Evolutionary conservation across 257 asterid species (phyloP).

Genomic region (Lantana camara): DNA sequence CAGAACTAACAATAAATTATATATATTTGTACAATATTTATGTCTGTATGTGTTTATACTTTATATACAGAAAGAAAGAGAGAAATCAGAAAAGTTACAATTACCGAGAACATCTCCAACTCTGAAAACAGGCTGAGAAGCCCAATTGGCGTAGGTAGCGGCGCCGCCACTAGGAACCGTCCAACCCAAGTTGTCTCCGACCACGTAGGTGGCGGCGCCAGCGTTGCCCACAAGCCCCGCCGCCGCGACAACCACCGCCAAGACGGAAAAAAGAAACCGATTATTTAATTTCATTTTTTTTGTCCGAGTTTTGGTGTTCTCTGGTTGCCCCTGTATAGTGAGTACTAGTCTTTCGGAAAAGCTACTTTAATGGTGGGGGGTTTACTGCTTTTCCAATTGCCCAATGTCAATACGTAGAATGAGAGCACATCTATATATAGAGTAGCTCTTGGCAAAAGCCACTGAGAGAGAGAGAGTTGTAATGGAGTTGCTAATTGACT

Average conservation of each 20-base stretch:
- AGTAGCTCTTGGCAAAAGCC: conserved; percentile 15
- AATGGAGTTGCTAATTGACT: conserved; percentile 33
- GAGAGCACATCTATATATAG: conserved; percentile 16
- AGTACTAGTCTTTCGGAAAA: background rate
- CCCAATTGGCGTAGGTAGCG: conserved; percentile 43
- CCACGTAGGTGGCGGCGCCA: conserved; percentile 48
- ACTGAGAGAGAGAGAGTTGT: background rate
- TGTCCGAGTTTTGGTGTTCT: conserved; percentile 22
- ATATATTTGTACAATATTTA: too few species aligned
- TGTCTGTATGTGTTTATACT: too few species aligned
- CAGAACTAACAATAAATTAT: too few species aligned
- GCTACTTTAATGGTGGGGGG: background rate
- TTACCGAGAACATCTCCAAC: conserved; percentile 58
- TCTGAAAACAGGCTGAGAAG: conserved; percentile 42
- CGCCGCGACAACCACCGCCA: conserved; percentile 27
- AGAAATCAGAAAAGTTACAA: too few species aligned
- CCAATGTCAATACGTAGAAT: background rate
- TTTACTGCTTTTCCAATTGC: conserved; percentile 8
- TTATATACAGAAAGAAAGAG: too few species aligned
- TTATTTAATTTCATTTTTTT: conserved; percentile 29
- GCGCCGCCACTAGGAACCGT: conserved; percentile 38
- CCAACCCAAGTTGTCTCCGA: conserved; percentile 64
- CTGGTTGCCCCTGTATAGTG: conserved; percentile 42
- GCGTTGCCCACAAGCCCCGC: conserved; percentile 35
- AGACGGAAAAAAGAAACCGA: conserved; percentile 14